phyloP scores from a whole-genome alignment of 2,329 filamentous ascomycete species.

The Monosporascus sp. region DNA sequence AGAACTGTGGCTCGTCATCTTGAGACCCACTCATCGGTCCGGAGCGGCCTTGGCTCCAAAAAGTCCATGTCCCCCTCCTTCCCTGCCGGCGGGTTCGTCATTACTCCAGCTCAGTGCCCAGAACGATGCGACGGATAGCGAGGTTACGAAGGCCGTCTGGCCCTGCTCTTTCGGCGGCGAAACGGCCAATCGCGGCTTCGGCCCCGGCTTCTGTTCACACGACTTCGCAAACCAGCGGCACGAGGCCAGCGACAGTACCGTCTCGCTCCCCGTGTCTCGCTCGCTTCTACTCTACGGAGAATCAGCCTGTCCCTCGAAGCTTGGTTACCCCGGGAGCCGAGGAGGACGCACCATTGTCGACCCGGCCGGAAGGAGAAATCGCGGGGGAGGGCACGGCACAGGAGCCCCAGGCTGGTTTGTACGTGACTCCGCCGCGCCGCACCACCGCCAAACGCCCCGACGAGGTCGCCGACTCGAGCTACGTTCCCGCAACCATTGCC shows the following conservation, averaged over 20 bases:
- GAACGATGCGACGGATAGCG: constrained; percentile 26
- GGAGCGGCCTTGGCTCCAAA: neutral
- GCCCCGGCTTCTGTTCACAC: constrained; percentile 6
- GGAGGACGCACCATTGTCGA: too few relatives aligned
- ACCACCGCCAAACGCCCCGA: constrained; percentile 22
- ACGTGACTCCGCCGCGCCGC: constrained; percentile 15
- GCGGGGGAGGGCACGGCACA: neutral
- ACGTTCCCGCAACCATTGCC: constrained; percentile 41
- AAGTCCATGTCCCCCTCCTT: neutral
- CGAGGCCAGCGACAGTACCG: neutral
- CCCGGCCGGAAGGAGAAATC: too few relatives aligned
- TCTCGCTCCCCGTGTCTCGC: constrained; percentile 1
- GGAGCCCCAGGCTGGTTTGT: constrained; percentile 3
- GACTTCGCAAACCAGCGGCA: constrained; percentile 3
- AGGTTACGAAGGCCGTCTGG: constrained; percentile 21
- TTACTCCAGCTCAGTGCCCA: neutral
- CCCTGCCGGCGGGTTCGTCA: too few relatives aligned
- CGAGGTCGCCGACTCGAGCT: constrained; percentile 31
- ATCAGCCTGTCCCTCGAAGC: constrained; percentile 1
- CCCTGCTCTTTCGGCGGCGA: constrained; percentile 6
- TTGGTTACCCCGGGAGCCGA: neutral
- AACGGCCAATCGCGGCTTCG: constrained; percentile 8
- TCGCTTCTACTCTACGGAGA: constrained; percentile 22
- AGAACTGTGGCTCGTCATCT: neutral
- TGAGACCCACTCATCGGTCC: neutral